Base-by-base conservation (phyloP, 2,329 filamentous ascomycete species). In the Pseudophaeomoniella oleicola region DNA sequence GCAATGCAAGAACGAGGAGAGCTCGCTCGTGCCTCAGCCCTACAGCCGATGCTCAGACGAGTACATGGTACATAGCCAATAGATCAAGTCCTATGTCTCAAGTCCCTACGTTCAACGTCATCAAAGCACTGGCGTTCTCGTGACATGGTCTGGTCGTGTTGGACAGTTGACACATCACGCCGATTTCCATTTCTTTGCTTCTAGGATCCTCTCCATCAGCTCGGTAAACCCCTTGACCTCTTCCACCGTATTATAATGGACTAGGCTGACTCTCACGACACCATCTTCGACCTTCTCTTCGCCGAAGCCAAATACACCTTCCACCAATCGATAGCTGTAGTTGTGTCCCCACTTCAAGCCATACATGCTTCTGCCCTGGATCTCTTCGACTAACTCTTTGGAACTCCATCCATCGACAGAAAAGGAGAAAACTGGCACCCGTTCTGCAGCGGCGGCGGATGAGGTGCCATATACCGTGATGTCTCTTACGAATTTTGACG, bases 341-440 rank as follows among this genome's bases (percentile, higher is more conserved):
- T 84, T 82, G 32, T 70, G 63, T 0, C 80, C 80, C 67, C 70
- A 80, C 34, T 78, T 60, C 41, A 81, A 72, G 0, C 75, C 78
- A 52, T 72, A 75, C 14, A 67, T 57, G 2, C 69, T 71, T 14
- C 62, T 60, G 30, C 60, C 60, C 55, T 83, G 77, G 1, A 81
- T 69, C 11, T 64, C 63, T 42, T 76, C 71, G 4, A 82, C 75
- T 36, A 67, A 63, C 43, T 66, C 63, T 12, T 44, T 33, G 16
- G 72, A 72, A 14, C 59, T 67, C 47, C 64, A 60, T 0, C 71
- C 77, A 3, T 67, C 57, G 2, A 82, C 71, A 0, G 63, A 61
- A 49, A 82, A 84, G 43, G 73, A 77, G n/a, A 85, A 64, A 0
- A 77, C 79, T 0, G 76, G 69, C 4, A 83, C 71, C 0, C 79